Conservation (phyloP, 1,284 basidiomycete species). For the Hortiboletus rubellus region DNA sequence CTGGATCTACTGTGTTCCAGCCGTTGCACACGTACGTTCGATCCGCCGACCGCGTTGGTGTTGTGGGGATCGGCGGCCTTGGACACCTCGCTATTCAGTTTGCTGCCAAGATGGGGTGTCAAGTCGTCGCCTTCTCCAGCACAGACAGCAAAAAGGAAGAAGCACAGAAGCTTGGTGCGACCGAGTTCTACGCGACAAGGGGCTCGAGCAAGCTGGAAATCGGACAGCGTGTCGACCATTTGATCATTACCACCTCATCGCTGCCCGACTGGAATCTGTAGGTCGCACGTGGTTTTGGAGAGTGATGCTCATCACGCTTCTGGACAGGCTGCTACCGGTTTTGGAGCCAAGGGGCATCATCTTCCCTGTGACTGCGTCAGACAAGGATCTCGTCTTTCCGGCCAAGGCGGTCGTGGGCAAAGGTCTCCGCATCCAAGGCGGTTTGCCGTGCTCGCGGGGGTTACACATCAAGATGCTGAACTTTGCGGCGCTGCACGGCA, state of each 20-base stretch:
- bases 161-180: conserved; percentile 54
- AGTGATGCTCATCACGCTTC: neutral
- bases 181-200: conserved; percentile 38
- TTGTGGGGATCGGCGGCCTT: conserved; percentile 40
- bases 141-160: conserved; percentile 56
- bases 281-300: neutral
- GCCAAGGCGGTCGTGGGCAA: conserved; percentile 9
- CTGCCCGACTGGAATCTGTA: conserved; percentile 33
- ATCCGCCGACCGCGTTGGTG: conserved; percentile 37
- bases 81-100: conserved; percentile 42
- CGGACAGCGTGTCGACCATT: conserved; percentile 23
- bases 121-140: conserved; percentile 61
- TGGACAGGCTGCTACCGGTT: conserved; percentile 26
- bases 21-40: conserved; percentile 26
- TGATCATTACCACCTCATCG: conserved; percentile 32
- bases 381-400: conserved; percentile 22
- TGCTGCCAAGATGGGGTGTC: conserved; percentile 46
- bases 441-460: conserved; percentile 27
- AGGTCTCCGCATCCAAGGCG: conserved; percentile 29
- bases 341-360: conserved; percentile 21
- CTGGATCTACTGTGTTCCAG: conserved; percentile 38
- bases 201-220: conserved; percentile 26
- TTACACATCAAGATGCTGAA: conserved; percentile 31
- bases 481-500: conserved; percentile 27
- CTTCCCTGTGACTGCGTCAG: conserved; percentile 28